These are phyloP conservation scores for Mycena haematopus DNA, from an alignment of 768 basidiomycete species.

Conservation along the genomic window DNA sequence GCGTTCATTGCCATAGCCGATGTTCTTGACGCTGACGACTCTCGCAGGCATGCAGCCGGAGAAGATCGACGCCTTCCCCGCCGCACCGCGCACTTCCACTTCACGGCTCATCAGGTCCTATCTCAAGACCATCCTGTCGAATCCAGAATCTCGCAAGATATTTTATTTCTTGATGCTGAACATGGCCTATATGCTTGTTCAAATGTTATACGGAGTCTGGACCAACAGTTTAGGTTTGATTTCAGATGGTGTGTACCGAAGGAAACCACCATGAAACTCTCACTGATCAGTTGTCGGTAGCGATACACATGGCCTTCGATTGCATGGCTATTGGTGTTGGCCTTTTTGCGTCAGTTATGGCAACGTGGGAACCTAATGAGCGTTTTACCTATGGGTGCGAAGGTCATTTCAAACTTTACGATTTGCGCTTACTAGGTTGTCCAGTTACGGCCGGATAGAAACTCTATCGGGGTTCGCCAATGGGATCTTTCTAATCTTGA, in stretches of 20 bases:
- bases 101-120: constrained; percentile 69
- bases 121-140: constrained; percentile 88
- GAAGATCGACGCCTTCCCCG: constrained; percentile 48
- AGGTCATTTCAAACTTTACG: not conserved
- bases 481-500: constrained; percentile 90
- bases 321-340: constrained; percentile 97
- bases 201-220: constrained; percentile 97
- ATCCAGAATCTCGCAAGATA: constrained; percentile 92
- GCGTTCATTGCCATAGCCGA: constrained; percentile 28
- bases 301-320: constrained; percentile 99
- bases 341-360: constrained; percentile 95
- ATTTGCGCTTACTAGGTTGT: constrained; percentile 7
- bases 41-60: constrained; percentile 59
- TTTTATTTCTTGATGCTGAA: constrained; percentile 97
- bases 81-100: constrained; percentile 56
- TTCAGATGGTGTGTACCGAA: constrained; percentile 80
- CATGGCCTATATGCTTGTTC: constrained; percentile 94
- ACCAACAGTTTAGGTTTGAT: constrained; percentile 97
- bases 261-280: not conserved
- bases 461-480: constrained; percentile 98
- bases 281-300: constrained; percentile 45
- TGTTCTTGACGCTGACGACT: not conserved
- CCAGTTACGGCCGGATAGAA: constrained; percentile 93
- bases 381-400: constrained; percentile 93
- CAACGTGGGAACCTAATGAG: constrained; percentile 95